Conservation (phyloP, 805 yeast species). For the Tetrapisispora arboricola region DNA sequence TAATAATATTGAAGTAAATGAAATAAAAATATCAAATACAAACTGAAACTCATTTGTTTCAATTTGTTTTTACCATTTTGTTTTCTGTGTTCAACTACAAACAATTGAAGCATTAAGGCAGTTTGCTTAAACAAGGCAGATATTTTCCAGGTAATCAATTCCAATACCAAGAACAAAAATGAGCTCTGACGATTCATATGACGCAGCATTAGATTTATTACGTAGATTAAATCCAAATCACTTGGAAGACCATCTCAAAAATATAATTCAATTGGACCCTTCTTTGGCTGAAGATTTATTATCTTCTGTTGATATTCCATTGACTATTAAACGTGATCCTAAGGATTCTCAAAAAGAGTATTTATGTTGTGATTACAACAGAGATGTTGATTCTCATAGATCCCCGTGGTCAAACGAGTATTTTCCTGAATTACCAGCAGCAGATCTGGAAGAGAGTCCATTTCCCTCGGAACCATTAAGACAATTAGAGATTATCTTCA, state of each 20-base stretch:
- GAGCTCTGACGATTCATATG: conserved; percentile 30
- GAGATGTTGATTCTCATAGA: conserved; percentile 87
- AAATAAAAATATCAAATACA: too few relatives aligned
- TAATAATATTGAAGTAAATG: too few relatives aligned
- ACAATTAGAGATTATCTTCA: conserved; percentile 67
- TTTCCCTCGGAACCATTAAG: conserved; percentile 60
- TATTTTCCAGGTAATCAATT: too few relatives aligned
- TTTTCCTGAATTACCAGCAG: conserved; percentile 29
- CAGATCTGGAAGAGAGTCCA: conserved; percentile 59
- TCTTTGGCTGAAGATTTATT: conserved; percentile 79
- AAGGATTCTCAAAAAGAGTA: conserved; percentile 43
- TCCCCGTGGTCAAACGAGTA: conserved; percentile 86
- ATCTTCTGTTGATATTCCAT: conserved; percentile 80
- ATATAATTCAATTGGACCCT: conserved; percentile 41
- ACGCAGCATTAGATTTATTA: conserved; percentile 69
- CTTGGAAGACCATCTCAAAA: conserved; percentile 36
- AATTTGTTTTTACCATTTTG: too few relatives aligned
- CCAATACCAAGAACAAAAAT: background rate
- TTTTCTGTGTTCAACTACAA: too few relatives aligned
- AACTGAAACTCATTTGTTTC: too few relatives aligned
- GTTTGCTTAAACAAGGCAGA: background rate
- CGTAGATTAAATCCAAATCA: conserved; percentile 66
- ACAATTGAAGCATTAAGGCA: too few relatives aligned
- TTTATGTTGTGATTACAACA: conserved; percentile 84
- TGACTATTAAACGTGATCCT: conserved; percentile 29